phyloP scores from a whole-genome alignment of 2,329 filamentous ascomycete species.

The Aspergillus puulaauensis region DNA sequence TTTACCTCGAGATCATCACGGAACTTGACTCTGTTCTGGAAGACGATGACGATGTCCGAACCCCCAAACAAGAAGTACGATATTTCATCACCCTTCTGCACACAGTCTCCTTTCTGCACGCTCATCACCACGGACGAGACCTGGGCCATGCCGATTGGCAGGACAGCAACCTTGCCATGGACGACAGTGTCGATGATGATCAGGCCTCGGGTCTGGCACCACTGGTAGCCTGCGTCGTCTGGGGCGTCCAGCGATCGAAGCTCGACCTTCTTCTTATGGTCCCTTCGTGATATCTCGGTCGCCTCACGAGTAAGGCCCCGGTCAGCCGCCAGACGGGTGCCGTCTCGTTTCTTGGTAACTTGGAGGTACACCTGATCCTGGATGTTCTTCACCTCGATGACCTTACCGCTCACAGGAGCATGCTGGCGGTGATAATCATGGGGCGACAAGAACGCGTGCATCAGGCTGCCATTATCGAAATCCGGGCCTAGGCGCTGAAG shows the following conservation, averaged over 20 bases:
- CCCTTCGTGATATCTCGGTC: no score
- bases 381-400: conserved; percentile 2
- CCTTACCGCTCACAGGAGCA: conserved; percentile 3
- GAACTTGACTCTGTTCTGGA: conserved; percentile 28
- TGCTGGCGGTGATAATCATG: conserved; percentile 15
- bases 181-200: conserved; percentile 29
- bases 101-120: conserved; percentile 14
- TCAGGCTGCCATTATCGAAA: conserved; percentile 1
- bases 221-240: conserved; percentile 43
- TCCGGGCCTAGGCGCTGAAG: background rate
- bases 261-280: no score
- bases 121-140: conserved; percentile 43
- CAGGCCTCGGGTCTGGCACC: conserved; percentile 39
- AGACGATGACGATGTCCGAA: conserved; percentile 44
- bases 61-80: conserved; percentile 47
- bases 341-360: no score
- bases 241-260: conserved; percentile 23
- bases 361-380: conserved; percentile 1
- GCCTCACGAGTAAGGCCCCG: background rate
- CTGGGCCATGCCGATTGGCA: conserved; percentile 48
- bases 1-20: background rate
- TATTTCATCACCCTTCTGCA: conserved; percentile 46
- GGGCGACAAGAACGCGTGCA: conserved; percentile 10
- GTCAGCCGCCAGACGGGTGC: background rate
- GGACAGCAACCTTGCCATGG: conserved; percentile 40